Base-by-base conservation (phyloP, 495 filamentous ascomycete species). In the Hypomontagnella monticulosa region DNA sequence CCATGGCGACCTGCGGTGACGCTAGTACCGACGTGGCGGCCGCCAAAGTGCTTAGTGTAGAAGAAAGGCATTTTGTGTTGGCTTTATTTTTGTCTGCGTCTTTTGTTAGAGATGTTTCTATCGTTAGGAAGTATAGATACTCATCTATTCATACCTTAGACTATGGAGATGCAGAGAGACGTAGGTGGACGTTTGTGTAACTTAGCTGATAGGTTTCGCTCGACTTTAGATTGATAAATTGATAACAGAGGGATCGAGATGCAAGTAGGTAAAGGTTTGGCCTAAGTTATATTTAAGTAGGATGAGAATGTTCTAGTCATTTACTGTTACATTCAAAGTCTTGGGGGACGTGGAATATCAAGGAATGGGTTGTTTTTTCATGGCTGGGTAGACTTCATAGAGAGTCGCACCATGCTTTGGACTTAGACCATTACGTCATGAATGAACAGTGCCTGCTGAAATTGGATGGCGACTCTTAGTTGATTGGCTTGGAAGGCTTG, bases 21-120 rank as follows among this genome's bases (percentile, higher is more conserved):
- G 57, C 47, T 71, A 14, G 74, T 76, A 44, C 73, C 73, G 56
- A 75, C 66, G 50, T 74, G 71, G 36, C 71, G 62, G 30, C 69
- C 63, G 23, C 73, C 74, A 30, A 75, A 36, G 38, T 50, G 51
- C 41, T 71, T 72, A 40, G 41, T 34, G 38, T 69, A 76, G 61
- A 68, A 73, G 38, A 76, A 50, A 15, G 68, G 71, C 74, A 76
- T 76, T 14, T 36, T 32, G 32, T 51, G 0, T n/a, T 0, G 30
- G 19, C 23, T 23, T 9, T 53, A 20, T 18, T 36, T 23, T 9
- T 53, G 37, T 18, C 43, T 63, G 9, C 27, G 42, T 16, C 1
- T 27, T 10, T 9, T 18, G 9, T 38, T 36, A 49, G 46, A 32
- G 0, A 33, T 43, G 2, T 10, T 16, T 6, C 23, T 27, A 6